Evolutionary conservation across 2,329 filamentous ascomycete species (phyloP), one percentile per base, ranked within the genome.

Genomic region (Ophiostoma angusticollis): DNA sequence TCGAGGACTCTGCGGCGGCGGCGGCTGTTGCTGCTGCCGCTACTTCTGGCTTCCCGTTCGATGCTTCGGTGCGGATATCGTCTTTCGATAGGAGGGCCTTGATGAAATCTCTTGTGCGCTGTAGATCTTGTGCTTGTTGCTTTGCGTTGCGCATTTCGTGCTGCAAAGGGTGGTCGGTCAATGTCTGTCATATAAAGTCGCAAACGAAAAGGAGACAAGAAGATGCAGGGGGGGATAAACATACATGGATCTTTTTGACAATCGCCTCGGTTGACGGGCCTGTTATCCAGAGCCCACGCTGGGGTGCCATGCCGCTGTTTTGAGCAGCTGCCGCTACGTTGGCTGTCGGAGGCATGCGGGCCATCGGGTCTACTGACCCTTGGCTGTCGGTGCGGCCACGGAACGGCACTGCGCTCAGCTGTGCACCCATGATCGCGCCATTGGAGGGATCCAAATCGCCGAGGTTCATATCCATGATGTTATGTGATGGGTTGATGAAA

Each of bases 251-350:
- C 54, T 78, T 79, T 56, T 94, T 95, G 28, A 95, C 80, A 41
- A 98, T 87, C 50, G 93, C 84, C 56, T 98, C 91, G 31, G 93
- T 91, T 6, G 85, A 93, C 47, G 95, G 78, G 0, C 87, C 85
- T 6, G 84, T 84, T 40, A 93, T 67, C 77, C 85, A 93, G 51
- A 86, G 86, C 27, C 85, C 84, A 37, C 85, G 72, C 49, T 84
- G 83, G 48, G 85, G 81, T 40, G 74, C 70, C 54, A 86, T 65
- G 12, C 61, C 68, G 48, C 74, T 81, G 9, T 61, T 49, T 42
- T 72, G 68, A 23, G 62, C 53, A 24, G 68, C 53, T 27, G 68
- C 63, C n/a, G n/a, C n/a, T 55, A 69, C 63, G 9, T 55, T 68
- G 51, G 49, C 65, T 52, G 58, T 68, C 44, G 63, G 68, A 46